Percentiles rank a stretch among this genome's conserved stretches.
phyloP scores from a whole-genome alignment of 345 rosid species.

The Hypericum androsaemum region DNA sequence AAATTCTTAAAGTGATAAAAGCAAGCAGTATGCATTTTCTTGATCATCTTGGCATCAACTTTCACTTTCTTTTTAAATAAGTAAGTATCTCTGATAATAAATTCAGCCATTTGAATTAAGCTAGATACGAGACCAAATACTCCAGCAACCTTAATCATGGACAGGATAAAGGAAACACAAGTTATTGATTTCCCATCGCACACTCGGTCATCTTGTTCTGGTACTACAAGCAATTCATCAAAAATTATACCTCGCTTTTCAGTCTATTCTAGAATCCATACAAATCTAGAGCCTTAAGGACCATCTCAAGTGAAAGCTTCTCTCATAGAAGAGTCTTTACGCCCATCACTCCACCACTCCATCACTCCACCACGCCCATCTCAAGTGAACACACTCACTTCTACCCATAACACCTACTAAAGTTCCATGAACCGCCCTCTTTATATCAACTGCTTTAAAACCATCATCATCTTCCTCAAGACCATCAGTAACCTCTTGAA shows the following conservation, averaged over 20 bases:
- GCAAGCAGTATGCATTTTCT: too few species aligned
- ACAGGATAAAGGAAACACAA: conserved; percentile 86
- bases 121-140: conserved; percentile 52
- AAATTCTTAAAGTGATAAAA: too few species aligned
- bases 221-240: conserved; percentile 76
- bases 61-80: conserved; percentile 63
- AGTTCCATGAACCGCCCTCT: too few species aligned
- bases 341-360: conserved; percentile 99
- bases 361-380: too few species aligned
- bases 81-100: conserved; percentile 90
- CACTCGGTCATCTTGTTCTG: conserved; percentile 92
- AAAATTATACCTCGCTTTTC: conserved; percentile 74
- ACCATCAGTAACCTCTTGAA: too few species aligned
- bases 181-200: conserved; percentile 97
- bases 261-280: conserved; percentile 60
- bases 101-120: conserved; percentile 89
- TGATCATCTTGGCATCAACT: too few species aligned
- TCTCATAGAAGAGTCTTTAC: conserved; percentile 80
- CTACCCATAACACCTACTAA: too few species aligned
- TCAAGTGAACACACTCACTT: too few species aligned
- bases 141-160: conserved; percentile 90
- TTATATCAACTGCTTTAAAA: too few species aligned
- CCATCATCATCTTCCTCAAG: too few species aligned
- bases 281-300: conserved; percentile 85
- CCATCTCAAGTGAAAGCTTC: too few species aligned